Evolutionary conservation across 1,284 basidiomycete genomes (phyloP).

Genomic region (Coniferiporia weirii): DNA sequence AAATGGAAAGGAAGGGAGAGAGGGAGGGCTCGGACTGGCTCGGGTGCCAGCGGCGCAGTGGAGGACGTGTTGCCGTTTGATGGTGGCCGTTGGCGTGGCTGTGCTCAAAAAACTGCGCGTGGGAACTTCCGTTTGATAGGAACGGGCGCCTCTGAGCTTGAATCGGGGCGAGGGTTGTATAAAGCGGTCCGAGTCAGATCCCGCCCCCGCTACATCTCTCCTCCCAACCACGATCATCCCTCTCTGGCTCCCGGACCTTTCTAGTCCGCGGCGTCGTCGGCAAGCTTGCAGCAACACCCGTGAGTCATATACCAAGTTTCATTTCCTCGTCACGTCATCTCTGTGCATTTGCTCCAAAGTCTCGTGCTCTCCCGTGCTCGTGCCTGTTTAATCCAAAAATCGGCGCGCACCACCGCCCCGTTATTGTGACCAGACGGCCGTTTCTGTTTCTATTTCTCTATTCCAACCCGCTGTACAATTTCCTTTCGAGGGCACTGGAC

Average conservation of each 20-base stretch:
- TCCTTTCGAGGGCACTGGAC: not conserved
- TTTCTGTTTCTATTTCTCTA: not conserved
- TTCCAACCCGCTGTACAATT: not conserved
- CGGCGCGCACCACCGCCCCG: not conserved
- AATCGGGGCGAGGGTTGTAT: slow-evolving; percentile 16
- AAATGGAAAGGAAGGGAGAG: not conserved
- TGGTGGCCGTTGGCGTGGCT: not conserved
- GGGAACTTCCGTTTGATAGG: not conserved
- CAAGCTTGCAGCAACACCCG: slow-evolving; percentile 9
- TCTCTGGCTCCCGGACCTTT: slow-evolving; percentile 18
- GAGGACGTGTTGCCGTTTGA: not conserved
- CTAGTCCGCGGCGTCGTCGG: slow-evolving; percentile 18
- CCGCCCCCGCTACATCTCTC: slow-evolving; percentile 17
- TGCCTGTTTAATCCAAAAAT: not conserved
- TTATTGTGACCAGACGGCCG: not conserved
- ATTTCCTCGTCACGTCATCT: slow-evolving; percentile 12
- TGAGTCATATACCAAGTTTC: slow-evolving; percentile 18
- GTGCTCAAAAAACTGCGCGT: slow-evolving; percentile 5
- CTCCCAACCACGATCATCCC: slow-evolving; percentile 16
- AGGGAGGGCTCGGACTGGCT: no score
- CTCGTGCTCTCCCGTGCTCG: not conserved
- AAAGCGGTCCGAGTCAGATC: slow-evolving; percentile 22
- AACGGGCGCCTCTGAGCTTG: slow-evolving; percentile 22
- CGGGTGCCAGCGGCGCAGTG: slow-evolving; percentile 9
- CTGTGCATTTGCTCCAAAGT: slow-evolving; percentile 1